Percentiles rank a stretch among this genome's conserved stretches.
phyloP scores from a whole-genome alignment of 441 rosid genomes.

The Populus hybrid region DNA sequence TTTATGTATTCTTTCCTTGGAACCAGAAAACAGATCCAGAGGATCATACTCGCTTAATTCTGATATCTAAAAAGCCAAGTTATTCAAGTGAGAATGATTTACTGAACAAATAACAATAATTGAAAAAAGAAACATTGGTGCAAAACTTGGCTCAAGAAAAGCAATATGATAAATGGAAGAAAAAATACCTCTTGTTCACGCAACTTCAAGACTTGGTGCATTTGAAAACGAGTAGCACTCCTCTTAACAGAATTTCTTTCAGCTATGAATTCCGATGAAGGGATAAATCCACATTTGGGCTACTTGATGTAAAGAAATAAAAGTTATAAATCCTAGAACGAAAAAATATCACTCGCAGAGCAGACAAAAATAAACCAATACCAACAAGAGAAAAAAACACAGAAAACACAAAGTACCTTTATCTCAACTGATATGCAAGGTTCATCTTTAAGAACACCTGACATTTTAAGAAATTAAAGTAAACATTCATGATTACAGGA shows the following conservation, averaged over 20 bases:
- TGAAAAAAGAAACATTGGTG: background rate
- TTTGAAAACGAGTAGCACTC: conserved; percentile 59
- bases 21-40: conserved; percentile 83
- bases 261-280: conserved; percentile 59
- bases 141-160: background rate
- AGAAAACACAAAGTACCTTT: conserved; percentile 47
- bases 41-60: conserved; percentile 76
- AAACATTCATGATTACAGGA: conserved; percentile 7
- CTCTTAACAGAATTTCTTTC: conserved; percentile 61
- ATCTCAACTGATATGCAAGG: conserved; percentile 85
- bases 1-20: conserved; percentile 64
- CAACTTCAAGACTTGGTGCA: conserved; percentile 86
- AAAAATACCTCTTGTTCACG: conserved; percentile 51
- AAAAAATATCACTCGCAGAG: conserved; percentile 5
- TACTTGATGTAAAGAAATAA: conserved; percentile 40
- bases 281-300: conserved; percentile 99
- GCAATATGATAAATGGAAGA: background rate
- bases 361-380: background rate
- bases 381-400: background rate
- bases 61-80: conserved; percentile 44
- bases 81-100: background rate
- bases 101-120: background rate
- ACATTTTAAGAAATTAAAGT: conserved; percentile 11
- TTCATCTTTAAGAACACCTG: conserved; percentile 51
- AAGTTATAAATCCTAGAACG: conserved; percentile 17